Conservation (phyloP, 2,329 filamentous ascomycete genomes). For the Aspergillus tubingensis region DNA sequence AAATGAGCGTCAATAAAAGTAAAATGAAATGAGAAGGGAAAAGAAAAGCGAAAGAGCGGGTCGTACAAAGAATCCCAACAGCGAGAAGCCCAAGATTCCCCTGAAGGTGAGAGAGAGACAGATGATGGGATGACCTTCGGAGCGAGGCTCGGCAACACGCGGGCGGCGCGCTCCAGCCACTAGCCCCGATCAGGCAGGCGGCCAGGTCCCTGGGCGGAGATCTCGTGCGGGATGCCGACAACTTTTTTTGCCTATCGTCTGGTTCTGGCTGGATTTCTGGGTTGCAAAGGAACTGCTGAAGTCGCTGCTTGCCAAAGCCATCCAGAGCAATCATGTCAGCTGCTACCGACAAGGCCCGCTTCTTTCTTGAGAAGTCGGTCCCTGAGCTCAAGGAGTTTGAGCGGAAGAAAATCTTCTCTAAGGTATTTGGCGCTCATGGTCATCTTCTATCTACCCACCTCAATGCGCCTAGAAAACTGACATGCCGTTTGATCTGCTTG, state of each 20-base stretch:
- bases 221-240: slow-evolving; percentile 34
- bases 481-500: slow-evolving; percentile 8
- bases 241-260: slow-evolving; percentile 28
- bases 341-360: slow-evolving; percentile 90
- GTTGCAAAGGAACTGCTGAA: neutral
- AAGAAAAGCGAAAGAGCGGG: slow-evolving; percentile 25
- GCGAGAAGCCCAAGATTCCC: slow-evolving; percentile 27
- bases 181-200: slow-evolving; percentile 23
- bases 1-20: slow-evolving; percentile 26
- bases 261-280: neutral
- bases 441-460: neutral
- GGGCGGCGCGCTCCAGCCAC: slow-evolving; percentile 12
- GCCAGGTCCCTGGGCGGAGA: slow-evolving; percentile 23
- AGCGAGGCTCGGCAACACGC: slow-evolving; percentile 22
- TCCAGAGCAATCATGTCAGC: slow-evolving; percentile 64
- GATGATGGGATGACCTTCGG: slow-evolving; percentile 20
- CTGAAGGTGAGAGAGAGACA: slow-evolving; percentile 28
- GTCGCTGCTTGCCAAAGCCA: slow-evolving; percentile 7
- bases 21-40: slow-evolving; percentile 24
- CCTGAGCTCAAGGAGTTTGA: slow-evolving; percentile 91
- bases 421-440: slow-evolving; percentile 52
- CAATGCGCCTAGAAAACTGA: slow-evolving; percentile 10
- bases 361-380: slow-evolving; percentile 88
- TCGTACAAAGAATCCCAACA: slow-evolving; percentile 19
- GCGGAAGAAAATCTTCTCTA: slow-evolving; percentile 85